Base-by-base conservation (phyloP, 2,329 filamentous ascomycete species). In the Fusarium continuum region DNA sequence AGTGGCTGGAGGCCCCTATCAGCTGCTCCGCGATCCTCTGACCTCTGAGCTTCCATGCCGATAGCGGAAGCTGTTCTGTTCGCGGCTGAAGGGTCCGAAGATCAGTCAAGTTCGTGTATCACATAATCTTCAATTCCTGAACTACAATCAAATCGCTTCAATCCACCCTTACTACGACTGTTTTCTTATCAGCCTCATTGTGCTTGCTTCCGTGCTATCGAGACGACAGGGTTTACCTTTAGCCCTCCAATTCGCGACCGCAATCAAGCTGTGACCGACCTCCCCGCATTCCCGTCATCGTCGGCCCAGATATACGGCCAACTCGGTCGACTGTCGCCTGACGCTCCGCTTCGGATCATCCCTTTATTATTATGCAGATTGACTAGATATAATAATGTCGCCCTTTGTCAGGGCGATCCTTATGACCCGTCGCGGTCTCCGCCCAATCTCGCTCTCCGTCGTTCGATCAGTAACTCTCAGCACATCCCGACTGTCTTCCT, bases 211-310 rank as follows among this genome's bases (percentile, higher is more conserved):
- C 19, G 19, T 39, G 25, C 13, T 29, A 36, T 56, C 19, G 41
- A 57, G 52, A 34, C 51, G 44, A 69, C 54, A 66, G 55, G 49
- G 38, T 56, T 47, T 44, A n/a, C 39, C 40, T 29, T 55, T 49
- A 46, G 59, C 50, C 39, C 36, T 40, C 49, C 38, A 55, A 46
- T 47, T 38, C 41, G 57, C 56, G 26, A 54, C 58, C 61, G 53
- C 47, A 40, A n/a, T 57, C 53, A 61, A 70, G 54, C 61, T 65
- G 58, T 31, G 43, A 47, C 50, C 48, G 38, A 22, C 50, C 34
- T 39, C 65, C 68, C 69, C 69, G 69, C 68, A 70, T 67, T n/a
- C 55, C 41, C 59, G 60, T 68, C 65, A 66, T 70, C 57, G 55
- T 69, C 57, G 46, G 39, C 59, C 51, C 55, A 65, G 58, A 55